Evolutionary conservation across 768 basidiomycete species (phyloP).

Genomic region (Mycena rosella): DNA sequence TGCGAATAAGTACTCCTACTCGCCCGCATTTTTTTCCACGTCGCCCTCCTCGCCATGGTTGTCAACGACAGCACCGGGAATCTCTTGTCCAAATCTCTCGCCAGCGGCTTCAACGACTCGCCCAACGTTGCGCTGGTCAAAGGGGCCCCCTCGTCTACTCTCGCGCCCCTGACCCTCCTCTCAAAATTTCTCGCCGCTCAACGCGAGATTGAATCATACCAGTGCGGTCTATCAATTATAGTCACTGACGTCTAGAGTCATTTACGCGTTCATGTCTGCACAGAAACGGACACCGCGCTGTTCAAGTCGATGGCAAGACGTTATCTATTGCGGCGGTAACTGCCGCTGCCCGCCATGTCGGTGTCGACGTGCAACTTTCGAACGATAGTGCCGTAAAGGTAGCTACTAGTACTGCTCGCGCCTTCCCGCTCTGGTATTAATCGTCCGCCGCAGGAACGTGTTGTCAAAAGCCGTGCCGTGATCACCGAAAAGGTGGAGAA

Average conservation of each 20-base stretch:
- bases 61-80: constrained; percentile 16
- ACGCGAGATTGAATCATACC: constrained; percentile 67
- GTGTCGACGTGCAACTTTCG: constrained; percentile 55
- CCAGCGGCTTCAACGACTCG: constrained; percentile 14
- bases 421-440: constrained; percentile 3
- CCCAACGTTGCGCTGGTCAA: neutral
- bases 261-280: constrained; percentile 1
- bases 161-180: constrained; percentile 39
- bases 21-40: neutral
- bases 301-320: constrained; percentile 73
- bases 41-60: constrained; percentile 19
- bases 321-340: constrained; percentile 77
- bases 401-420: neutral
- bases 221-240: constrained; percentile 51
- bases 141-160: neutral
- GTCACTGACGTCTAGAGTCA: constrained; percentile 19
- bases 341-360: constrained; percentile 70
- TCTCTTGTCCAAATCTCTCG: constrained; percentile 2
- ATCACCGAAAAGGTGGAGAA: constrained; percentile 76
- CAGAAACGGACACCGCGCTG: constrained; percentile 62
- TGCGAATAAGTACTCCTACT: neutral
- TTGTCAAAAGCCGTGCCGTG: constrained; percentile 73
- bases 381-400: constrained; percentile 28
- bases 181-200: constrained; percentile 60
- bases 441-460: constrained; percentile 51